Evolutionary conservation across 2,329 filamentous ascomycete genomes (phyloP).

Genomic region (Cladosporium oxysporum): DNA sequence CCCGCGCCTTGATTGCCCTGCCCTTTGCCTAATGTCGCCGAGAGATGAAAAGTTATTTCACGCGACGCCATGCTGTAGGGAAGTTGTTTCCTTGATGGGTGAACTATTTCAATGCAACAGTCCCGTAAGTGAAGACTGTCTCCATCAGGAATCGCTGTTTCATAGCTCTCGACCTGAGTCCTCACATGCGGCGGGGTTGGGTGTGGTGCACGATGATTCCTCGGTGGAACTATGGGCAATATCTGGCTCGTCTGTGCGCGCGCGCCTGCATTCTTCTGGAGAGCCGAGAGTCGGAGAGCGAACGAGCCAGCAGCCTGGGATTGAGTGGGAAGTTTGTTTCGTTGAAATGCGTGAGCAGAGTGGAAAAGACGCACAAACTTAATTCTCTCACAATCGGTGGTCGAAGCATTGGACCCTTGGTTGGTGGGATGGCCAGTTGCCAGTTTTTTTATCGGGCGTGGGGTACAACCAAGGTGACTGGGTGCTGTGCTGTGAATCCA

Average conservation of each 20-base stretch:
- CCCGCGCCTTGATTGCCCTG: background rate
- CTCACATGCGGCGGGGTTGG: background rate
- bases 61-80: background rate
- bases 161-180: background rate
- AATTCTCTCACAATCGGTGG: background rate
- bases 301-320: background rate
- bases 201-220: background rate
- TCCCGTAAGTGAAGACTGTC: background rate
- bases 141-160: background rate
- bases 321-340: background rate
- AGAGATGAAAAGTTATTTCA: background rate
- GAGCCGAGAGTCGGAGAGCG: slow-evolving; percentile 1
- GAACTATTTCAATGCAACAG: background rate
- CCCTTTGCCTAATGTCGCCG: background rate
- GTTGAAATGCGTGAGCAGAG: too few relatives aligned
- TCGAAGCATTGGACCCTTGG: background rate
- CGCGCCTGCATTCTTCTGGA: background rate
- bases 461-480: slow-evolving; percentile 2
- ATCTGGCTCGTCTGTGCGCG: slow-evolving; percentile 6
- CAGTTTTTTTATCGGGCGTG: slow-evolving; percentile 9
- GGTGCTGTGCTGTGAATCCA: background rate
- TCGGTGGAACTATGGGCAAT: slow-evolving; percentile 7
- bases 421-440: background rate
- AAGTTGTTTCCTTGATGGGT: background rate
- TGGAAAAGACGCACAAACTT: background rate